Evolutionary conservation across 768 basidiomycete species (phyloP), one percentile per base, ranked within the genome.

Genomic region (Rhizopogon vinicolor): DNA sequence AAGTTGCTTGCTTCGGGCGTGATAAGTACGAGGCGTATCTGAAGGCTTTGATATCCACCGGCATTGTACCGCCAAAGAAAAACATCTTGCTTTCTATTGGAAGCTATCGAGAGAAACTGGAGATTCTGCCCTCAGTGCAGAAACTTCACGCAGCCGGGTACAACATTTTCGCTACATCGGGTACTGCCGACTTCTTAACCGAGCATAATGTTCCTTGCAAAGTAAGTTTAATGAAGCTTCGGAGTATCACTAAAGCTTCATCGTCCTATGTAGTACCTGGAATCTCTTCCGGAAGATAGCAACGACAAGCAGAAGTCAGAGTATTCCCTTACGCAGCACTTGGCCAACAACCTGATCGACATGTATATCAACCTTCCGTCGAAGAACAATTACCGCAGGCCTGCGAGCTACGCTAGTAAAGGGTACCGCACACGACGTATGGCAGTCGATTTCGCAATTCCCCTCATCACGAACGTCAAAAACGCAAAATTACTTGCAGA

Each of bases 281-380:
- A 98, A 66, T 88, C 89, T 3, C 78, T 98, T 35, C 84, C 82
- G 3, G 91, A 90, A 53, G 83, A 80, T 54, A 86, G 84, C 65
- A 75, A 76, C 40, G 85, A 85, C 69, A 73, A 86, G 60, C 91
- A 95, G 71, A 99, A 99, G 71, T 91, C 93, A 3, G 97, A 98
- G 69, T 99, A 98, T 71, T 98, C 97, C 0, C 78, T 99, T 55
- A 94, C 92, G 4, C 93, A 97, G 70, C 97, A 99, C 75, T 76
- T 99, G 58, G 92, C 91, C 35, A 96, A 96, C 72, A 94, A 95
- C 71, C 76, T 97, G 63, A 99, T 99, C 68, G 97, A 99, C 74
- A 91, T 98, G 85, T 99, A 98, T 72, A 96, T 99, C 84, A 99
- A 99, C 72, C 77, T 99, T 62, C 97, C 97, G 2, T 98, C 96